These are phyloP conservation scores for Liquidambar formosana DNA, from an alignment of 164 flowering plant genomes.

Conservation along the genomic window DNA sequence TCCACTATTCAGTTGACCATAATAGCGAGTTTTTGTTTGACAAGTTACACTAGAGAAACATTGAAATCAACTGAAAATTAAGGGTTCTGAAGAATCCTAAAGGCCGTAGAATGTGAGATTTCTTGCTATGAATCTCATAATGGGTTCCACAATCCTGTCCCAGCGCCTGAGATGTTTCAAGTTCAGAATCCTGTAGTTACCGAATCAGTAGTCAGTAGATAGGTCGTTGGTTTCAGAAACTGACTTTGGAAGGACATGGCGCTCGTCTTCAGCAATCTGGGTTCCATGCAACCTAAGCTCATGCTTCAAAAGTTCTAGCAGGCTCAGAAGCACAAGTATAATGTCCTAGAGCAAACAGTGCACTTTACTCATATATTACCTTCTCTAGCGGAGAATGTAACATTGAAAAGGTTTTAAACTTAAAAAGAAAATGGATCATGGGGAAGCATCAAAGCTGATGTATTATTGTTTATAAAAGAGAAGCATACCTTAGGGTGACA, in stretches of 20 bases:
- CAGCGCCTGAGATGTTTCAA: too few species aligned
- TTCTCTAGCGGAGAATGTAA: background rate
- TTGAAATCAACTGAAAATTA: too few species aligned
- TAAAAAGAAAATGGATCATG: background rate
- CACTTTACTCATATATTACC: background rate
- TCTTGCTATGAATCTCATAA: background rate
- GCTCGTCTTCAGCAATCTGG: background rate
- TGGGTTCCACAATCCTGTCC: background rate
- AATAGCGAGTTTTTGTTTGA: too few species aligned
- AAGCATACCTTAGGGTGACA: conserved; percentile 65
- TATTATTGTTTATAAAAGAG: background rate
- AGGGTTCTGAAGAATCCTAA: background rate
- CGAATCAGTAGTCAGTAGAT: background rate
- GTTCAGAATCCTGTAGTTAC: background rate
- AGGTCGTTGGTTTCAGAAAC: background rate
- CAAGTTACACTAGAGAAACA: background rate
- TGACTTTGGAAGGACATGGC: background rate
- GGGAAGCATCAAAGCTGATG: background rate
- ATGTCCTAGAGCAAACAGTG: background rate
- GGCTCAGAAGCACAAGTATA: background rate
- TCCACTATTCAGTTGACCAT: too few species aligned
- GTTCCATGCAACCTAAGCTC: background rate
- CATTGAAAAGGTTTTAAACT: background rate
- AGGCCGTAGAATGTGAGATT: background rate
- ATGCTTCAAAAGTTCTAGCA: background rate